phyloP scores from a whole-genome alignment of 306 rosid genomes.

The Argentina anserina region DNA sequence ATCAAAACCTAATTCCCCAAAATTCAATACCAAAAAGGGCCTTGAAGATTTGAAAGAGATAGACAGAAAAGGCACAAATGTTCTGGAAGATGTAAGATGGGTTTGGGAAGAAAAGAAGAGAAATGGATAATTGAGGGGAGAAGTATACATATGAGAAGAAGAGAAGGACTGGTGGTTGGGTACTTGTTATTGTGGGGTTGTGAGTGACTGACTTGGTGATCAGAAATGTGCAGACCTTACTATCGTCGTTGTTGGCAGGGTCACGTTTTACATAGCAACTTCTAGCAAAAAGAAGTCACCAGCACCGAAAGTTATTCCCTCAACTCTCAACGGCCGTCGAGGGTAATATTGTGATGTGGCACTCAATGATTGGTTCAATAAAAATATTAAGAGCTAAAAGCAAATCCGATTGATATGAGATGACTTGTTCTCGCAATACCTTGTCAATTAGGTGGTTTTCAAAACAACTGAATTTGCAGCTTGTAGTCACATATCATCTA shows the following conservation, averaged over 20 bases:
- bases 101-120: neutral
- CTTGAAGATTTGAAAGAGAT: neutral
- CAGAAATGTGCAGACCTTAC: neutral
- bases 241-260: neutral
- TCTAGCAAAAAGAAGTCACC: neutral
- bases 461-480: too few species aligned
- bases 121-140: neutral
- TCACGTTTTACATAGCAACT: neutral
- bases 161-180: neutral
- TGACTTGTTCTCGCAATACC: too few species aligned
- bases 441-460: too few species aligned
- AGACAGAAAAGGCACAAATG: neutral
- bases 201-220: neutral
- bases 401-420: too few species aligned
- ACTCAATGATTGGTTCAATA: too few species aligned
- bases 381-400: too few species aligned
- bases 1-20: neutral
- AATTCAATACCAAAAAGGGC: neutral
- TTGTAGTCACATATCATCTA: too few species aligned
- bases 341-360: too few species aligned
- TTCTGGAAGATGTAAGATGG: neutral
- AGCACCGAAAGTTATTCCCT: too few species aligned
- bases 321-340: too few species aligned
- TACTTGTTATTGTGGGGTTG: neutral
- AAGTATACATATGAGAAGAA: too few species aligned